Evolutionary conservation across 2,329 filamentous ascomycete species (phyloP), one percentile per base, ranked within the genome.

Genomic region (Aspergillus sp.): DNA sequence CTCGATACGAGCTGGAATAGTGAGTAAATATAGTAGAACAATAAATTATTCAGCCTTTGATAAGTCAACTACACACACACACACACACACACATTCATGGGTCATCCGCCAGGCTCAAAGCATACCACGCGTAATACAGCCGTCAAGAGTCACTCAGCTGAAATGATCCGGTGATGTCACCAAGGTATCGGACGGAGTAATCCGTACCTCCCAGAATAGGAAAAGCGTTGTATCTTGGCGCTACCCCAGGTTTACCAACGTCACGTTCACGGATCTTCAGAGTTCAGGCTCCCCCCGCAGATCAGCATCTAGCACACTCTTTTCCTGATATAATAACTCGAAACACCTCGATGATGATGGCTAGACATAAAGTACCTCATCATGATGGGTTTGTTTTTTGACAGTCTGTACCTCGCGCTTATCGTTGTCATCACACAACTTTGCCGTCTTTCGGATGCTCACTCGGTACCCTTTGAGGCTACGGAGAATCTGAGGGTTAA

Each of bases 181-280:
- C 27, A 11, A 47, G 19, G 37, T 40, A 20, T 19, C 9, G 17
- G 5, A 24, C 9, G 17, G 5, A 24, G 41, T 37, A 24, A 15
- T 50, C 42, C 40, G 47, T 30, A 13, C 3, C 47, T 30, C 17
- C 44, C 19, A 13, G 30, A 33, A 45, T 17, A 27, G 50, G 40
- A 33, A 30, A 40, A 39, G 57, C 34, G 50, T 51, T 54, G 37
- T 59, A 27, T 42, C 27, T 51, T 54, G 30, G 37, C 15, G 37
- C 39, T 61, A 53, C 60, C 62, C 62, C 62, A 33, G 60, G 59
- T 61, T 64, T 15, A 24, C 44, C 53, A 42, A 57, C 57, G 57
- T 63, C 60, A 60, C 50, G 51, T 24, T 53, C 44, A 9, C 12
- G 7, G 33, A 33, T 6, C 13, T 7, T 4, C 4, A 48, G 17